A percentile compares a stretch with the other conserved stretches of the same genome.
Conservation (phyloP, 192 early-diverging fungal genomes). For the Coemansia sp. region DNA sequence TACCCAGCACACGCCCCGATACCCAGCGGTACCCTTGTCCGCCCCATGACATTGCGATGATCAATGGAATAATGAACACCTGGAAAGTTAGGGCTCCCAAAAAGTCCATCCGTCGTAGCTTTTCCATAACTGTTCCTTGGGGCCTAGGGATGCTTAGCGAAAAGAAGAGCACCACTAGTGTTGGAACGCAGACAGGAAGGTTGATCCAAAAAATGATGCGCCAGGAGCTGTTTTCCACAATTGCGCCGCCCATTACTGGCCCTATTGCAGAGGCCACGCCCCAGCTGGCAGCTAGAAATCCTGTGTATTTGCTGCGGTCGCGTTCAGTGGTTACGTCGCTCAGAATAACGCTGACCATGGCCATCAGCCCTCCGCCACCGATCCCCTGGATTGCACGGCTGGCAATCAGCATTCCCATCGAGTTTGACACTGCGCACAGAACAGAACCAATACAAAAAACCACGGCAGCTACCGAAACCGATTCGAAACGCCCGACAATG, state of each 20-base stretch:
- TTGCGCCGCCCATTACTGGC: slow-evolving; percentile 58
- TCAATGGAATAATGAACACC: slow-evolving; percentile 57
- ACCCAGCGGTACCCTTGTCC: slow-evolving; percentile 73
- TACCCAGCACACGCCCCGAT: slow-evolving; percentile 57
- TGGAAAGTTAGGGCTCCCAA: slow-evolving; percentile 58
- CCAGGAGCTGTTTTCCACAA: slow-evolving; percentile 54
- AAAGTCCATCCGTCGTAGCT: slow-evolving; percentile 65
- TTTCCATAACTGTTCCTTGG: slow-evolving; percentile 30
- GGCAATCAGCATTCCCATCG: slow-evolving; percentile 64
- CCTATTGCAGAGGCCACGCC: slow-evolving; percentile 59
- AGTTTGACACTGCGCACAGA: slow-evolving; percentile 54
- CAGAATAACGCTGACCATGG: slow-evolving; percentile 61
- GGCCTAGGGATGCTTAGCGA: slow-evolving; percentile 42
- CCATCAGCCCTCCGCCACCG: slow-evolving; percentile 68
- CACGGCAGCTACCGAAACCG: slow-evolving; percentile 48
- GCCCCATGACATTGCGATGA: slow-evolving; percentile 75
- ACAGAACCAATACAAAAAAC: slow-evolving; percentile 58
- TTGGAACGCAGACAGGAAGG: slow-evolving; percentile 47
- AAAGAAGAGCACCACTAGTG: slow-evolving; percentile 46
- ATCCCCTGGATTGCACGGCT: slow-evolving; percentile 67
- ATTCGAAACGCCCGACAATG: slow-evolving; percentile 68
- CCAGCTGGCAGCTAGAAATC: slow-evolving; percentile 55
- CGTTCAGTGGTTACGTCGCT: slow-evolving; percentile 61
- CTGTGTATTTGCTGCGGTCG: slow-evolving; percentile 61
- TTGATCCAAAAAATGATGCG: slow-evolving; percentile 62